Conservation (phyloP, 1,139 yeast species). For the Taiozyma sp. region DNA sequence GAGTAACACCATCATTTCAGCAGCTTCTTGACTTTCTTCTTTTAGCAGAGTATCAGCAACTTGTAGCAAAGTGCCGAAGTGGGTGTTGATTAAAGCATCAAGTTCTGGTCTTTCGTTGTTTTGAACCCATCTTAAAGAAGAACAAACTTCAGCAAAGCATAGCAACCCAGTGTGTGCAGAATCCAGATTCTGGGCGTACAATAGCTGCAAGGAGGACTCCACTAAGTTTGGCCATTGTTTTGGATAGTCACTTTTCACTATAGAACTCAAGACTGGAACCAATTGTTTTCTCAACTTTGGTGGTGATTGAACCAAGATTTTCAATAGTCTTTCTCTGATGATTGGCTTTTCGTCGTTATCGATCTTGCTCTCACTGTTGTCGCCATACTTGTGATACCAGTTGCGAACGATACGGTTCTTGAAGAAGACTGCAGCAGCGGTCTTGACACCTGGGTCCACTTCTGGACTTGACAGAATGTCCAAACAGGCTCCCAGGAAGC, state of each 20-base stretch:
- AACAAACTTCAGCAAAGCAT: conserved; percentile 67
- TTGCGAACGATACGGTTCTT: conserved; percentile 65
- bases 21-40: conserved; percentile 40
- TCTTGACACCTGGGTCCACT: conserved; percentile 52
- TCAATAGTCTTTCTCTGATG: conserved; percentile 51
- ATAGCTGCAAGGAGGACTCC: conserved; percentile 50
- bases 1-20: conserved; percentile 74
- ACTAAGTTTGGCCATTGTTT: conserved; percentile 64
- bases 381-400: conserved; percentile 45
- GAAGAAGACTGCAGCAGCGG: conserved; percentile 83
- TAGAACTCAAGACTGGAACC: conserved; percentile 59
- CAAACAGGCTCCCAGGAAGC: conserved; percentile 79
- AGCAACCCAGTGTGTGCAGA: conserved; percentile 71
- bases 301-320: conserved; percentile 35
- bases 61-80: conserved; percentile 64
- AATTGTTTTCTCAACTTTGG: conserved; percentile 49
- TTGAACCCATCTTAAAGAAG: conserved; percentile 72
- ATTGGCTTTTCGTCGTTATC: conserved; percentile 67
- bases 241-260: conserved; percentile 68
- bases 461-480: conserved; percentile 59
- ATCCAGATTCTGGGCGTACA: conserved; percentile 48
- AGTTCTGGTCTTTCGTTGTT: conserved; percentile 54
- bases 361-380: conserved; percentile 32
- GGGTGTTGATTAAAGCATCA: conserved; percentile 54
- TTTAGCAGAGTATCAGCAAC: conserved; percentile 57